A percentile compares a stretch with the other conserved stretches of the same genome.
These are phyloP conservation scores for Bisporella sp. DNA, from an alignment of 2,329 filamentous ascomycete species.

Conservation along the genomic window DNA sequence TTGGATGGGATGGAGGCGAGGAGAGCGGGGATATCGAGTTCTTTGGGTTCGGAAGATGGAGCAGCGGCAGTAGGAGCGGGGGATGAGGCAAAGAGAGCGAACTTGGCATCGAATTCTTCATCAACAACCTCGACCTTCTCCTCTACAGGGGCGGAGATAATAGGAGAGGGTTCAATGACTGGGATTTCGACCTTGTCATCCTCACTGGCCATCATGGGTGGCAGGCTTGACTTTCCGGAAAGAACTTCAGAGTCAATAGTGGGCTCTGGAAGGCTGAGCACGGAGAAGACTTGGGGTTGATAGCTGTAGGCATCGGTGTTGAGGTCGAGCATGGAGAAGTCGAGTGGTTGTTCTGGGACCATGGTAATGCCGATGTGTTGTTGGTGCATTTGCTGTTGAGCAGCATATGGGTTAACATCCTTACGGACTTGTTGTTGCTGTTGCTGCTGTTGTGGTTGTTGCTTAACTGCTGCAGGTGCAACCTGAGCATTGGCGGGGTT, in stretches of 20 bases:
- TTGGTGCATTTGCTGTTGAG: constrained; percentile 44
- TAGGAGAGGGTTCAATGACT: constrained; percentile 34
- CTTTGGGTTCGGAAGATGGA: constrained; percentile 12
- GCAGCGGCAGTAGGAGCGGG: constrained; percentile 11
- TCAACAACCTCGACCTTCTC: constrained; percentile 31
- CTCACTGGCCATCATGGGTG: constrained; percentile 31
- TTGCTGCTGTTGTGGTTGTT: constrained; percentile 29
- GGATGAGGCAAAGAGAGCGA: constrained; percentile 50
- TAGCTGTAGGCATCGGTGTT: constrained; percentile 49
- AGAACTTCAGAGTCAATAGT: constrained; percentile 53
- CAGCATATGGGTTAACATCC: constrained; percentile 56
- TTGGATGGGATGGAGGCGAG: constrained; percentile 55
- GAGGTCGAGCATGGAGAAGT: constrained; percentile 66
- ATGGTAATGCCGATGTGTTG: constrained; percentile 73
- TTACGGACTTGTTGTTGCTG: constrained; percentile 46
- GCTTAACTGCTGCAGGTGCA: not conserved
- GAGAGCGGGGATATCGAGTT: constrained; percentile 38
- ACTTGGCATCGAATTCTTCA: constrained; percentile 54
- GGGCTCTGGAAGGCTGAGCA: constrained; percentile 54
- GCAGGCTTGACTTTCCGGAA: constrained; percentile 62
- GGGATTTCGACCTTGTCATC: constrained; percentile 43
- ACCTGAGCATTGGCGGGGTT: constrained; percentile 43
- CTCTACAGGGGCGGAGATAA: constrained; percentile 9
- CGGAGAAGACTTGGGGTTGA: constrained; percentile 67
- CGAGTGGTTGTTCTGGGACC: constrained; percentile 71